These are phyloP conservation scores for Hordeum pubiflorum DNA, from an alignment of 202 grass and related monocot genomes.

Conservation along the genomic window DNA sequence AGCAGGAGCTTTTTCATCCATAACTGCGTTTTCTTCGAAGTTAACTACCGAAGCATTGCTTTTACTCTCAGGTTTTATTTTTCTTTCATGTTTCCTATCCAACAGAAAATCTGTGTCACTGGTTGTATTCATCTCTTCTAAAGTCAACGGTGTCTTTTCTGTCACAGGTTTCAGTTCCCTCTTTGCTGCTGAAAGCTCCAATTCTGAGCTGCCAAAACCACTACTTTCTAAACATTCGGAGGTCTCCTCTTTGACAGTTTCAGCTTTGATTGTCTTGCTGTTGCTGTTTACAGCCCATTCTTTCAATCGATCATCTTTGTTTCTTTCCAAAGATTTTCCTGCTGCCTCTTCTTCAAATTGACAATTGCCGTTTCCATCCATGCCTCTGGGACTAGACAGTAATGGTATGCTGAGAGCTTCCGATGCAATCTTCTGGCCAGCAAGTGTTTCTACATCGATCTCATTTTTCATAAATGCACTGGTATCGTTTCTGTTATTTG, in stretches of 20 bases:
- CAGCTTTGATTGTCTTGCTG: slow-evolving; percentile 32
- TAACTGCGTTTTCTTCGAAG: slow-evolving; percentile 43
- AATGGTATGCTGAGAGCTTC: slow-evolving; percentile 41
- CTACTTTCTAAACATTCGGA: slow-evolving; percentile 41
- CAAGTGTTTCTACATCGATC: slow-evolving; percentile 49
- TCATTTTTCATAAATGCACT: slow-evolving; percentile 43
- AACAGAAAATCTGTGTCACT: slow-evolving; percentile 32
- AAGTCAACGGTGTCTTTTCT: slow-evolving; percentile 40
- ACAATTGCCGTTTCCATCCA: slow-evolving; percentile 30
- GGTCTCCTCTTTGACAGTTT: slow-evolving; percentile 37
- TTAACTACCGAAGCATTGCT: slow-evolving; percentile 31
- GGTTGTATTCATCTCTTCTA: slow-evolving; percentile 42
- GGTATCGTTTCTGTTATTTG: slow-evolving; percentile 32
- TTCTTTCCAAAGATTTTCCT: slow-evolving; percentile 31
- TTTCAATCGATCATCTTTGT: slow-evolving; percentile 35
- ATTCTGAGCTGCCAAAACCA: slow-evolving; percentile 40
- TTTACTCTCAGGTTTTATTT: slow-evolving; percentile 56
- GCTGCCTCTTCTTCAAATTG: slow-evolving; percentile 41
- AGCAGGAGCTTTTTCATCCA: slow-evolving; percentile 43
- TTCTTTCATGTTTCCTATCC: slow-evolving; percentile 64
- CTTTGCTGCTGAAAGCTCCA: slow-evolving; percentile 32
- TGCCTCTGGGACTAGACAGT: slow-evolving; percentile 30
- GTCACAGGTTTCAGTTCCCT: slow-evolving; percentile 46
- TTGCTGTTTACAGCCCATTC: slow-evolving; percentile 31
- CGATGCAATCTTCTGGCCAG: slow-evolving; percentile 34